phyloP scores from a whole-genome alignment of 2,329 filamentous ascomycete species.

The Fusarium xylarioides region DNA sequence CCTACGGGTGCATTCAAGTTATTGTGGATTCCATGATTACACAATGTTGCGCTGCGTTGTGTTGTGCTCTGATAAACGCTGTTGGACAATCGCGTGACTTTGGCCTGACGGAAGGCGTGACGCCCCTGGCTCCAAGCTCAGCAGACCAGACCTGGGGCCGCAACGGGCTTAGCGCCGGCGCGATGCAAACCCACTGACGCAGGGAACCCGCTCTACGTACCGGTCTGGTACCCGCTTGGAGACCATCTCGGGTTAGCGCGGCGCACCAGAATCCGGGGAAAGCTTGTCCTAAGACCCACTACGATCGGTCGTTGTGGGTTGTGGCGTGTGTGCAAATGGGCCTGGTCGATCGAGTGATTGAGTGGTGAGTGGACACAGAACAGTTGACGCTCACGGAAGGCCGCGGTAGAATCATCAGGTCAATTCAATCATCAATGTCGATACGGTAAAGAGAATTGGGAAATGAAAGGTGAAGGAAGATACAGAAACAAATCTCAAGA shows the following conservation, averaged over 20 bases:
- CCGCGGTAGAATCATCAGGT: constrained; percentile 9
- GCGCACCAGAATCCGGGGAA: constrained; percentile 47
- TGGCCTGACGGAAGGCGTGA: constrained; percentile 45
- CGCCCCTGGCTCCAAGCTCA: constrained; percentile 42
- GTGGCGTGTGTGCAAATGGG: constrained; percentile 32
- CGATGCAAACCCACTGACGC: constrained; percentile 15
- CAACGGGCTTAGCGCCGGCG: constrained; percentile 38
- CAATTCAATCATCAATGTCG: not conserved
- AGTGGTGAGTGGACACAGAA: not conserved
- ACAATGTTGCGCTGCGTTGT: not conserved
- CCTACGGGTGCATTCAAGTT: constrained; percentile 4
- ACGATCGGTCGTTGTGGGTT: constrained; percentile 36
- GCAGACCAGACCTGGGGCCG: constrained; percentile 38
- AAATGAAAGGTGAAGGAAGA: not conserved
- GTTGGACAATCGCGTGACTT: constrained; percentile 45
- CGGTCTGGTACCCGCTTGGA: constrained; percentile 39
- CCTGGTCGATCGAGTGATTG: constrained; percentile 31
- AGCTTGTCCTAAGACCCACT: constrained; percentile 45
- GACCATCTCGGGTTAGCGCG: constrained; percentile 25
- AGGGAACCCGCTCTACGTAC: constrained; percentile 27
- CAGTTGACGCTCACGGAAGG: constrained; percentile 24
- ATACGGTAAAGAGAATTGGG: not conserved
- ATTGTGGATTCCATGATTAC: not conserved
- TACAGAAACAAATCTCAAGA: constrained; percentile 1
- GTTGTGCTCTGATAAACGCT: not conserved